Evolutionary conservation across 139 green algal genomes (phyloP), one percentile per base, ranked within the genome.

Genomic region (Chara braunii): DNA sequence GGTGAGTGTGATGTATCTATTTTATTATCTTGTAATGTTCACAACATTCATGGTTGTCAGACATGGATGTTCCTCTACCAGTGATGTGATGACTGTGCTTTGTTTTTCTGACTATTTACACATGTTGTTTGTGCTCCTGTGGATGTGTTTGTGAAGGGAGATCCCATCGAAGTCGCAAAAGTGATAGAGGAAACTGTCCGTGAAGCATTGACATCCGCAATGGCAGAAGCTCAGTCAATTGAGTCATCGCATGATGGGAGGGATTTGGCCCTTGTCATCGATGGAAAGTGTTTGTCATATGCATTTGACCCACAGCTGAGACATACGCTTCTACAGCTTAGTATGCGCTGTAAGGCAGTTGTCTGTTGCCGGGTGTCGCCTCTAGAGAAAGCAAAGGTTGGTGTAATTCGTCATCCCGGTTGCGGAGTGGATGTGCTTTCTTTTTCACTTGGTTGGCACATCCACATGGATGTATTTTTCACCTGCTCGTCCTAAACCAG

Each of bases 281-380:
- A 82, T 32, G 75, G 75, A 23, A 50, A 59, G 14, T 74, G 63
- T 33, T 45, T 79, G 24, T 68, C 70, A 31, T 75, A 78, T 48
- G 75, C 75, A 32, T 48, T 73, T 52, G 44, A 75, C 26, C 58
- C 66, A 28, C 28, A 40, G 33, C 34, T 75, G 56, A 56, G 66
- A 23, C 57, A 28, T 11, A 61, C 36, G 12, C 69, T 82, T 26
- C 55, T 92, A 60, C 22, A 75, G 31, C 64, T 92, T 29, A 88
- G 85, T 55, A 86, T 50, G 2, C 18, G 37, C 14, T 89, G 83
- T 75, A 80, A 70, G 37, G 80, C 80, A 36, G 85, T 92, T 22
- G 80, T 95, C 30, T 95, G 84, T 73, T 95, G 86, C 42, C 74
- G 80, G 26, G 80, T 86, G 9, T 82, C 70, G 1, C 80, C 80